Conservation (phyloP, 2,329 filamentous ascomycete species). For the Aspergillus transmontanensis region DNA sequence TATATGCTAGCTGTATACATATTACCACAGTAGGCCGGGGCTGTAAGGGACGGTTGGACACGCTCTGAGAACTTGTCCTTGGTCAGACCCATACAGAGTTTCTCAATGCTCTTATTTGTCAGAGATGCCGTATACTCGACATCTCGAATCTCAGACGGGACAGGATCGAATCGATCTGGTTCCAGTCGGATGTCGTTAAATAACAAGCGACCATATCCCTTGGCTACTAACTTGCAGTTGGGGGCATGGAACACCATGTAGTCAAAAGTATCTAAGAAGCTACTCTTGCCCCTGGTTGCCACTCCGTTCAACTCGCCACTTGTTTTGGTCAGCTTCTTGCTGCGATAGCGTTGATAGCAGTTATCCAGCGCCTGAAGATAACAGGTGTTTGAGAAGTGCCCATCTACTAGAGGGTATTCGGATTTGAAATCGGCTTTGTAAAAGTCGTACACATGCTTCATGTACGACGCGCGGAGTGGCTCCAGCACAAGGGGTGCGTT, state of each 20-base stretch:
- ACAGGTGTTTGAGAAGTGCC: slow-evolving; percentile 80
- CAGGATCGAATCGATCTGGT: slow-evolving; percentile 71
- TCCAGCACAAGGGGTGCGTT: slow-evolving; percentile 76
- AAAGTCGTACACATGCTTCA: slow-evolving; percentile 85
- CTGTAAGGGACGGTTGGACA: slow-evolving; percentile 71
- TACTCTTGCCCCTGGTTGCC: slow-evolving; percentile 49
- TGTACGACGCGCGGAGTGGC: slow-evolving; percentile 77
- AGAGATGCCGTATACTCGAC: slow-evolving; percentile 79
- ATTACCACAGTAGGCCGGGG: slow-evolving; percentile 73
- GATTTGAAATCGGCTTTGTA: slow-evolving; percentile 87
- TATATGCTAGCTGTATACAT: slow-evolving; percentile 66
- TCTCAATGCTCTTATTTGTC: slow-evolving; percentile 80
- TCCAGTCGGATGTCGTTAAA: slow-evolving; percentile 83
- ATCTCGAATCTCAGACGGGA: slow-evolving; percentile 73
- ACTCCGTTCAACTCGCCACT: slow-evolving; percentile 54
- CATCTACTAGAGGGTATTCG: slow-evolving; percentile 84
- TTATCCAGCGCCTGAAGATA: slow-evolving; percentile 79
- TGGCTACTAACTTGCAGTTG: slow-evolving; percentile 83
- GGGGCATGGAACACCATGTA: slow-evolving; percentile 82
- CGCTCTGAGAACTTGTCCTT: slow-evolving; percentile 84
- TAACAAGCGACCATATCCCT: slow-evolving; percentile 79
- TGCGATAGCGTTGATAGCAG: slow-evolving; percentile 80
- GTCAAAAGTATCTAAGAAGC: slow-evolving; percentile 76
- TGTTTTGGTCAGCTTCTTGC: slow-evolving; percentile 56
- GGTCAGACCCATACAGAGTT: slow-evolving; percentile 79